Conservation (phyloP, 345 rosid species). For the Populus simonii region DNA sequence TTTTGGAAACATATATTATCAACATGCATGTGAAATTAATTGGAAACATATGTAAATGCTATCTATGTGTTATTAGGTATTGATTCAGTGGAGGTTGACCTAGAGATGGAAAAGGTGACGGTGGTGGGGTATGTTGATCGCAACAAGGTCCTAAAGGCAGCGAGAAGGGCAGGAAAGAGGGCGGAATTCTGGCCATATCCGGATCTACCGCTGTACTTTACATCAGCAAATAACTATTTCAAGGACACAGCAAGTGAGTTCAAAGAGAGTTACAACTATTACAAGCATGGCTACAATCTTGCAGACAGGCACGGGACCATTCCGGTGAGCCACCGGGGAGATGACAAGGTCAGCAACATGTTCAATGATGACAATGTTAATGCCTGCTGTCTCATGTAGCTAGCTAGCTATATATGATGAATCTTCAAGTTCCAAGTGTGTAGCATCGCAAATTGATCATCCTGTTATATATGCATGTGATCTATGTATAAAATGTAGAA, state of each 20-base stretch:
- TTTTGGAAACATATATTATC: too few species aligned
- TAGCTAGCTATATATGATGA: not conserved
- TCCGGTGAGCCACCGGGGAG: conserved; percentile 67
- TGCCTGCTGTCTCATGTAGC: conserved; percentile 78
- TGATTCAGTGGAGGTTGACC: conserved; percentile 75
- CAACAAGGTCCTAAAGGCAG: conserved; percentile 77
- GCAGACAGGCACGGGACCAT: conserved; percentile 65
- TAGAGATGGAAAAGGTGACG: conserved; percentile 68
- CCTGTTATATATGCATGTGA: too few species aligned
- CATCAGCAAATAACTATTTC: conserved; percentile 55
- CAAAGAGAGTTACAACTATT: conserved; percentile 82
- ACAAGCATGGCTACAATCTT: conserved; percentile 72
- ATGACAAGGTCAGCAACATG: conserved; percentile 87
- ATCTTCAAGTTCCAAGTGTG: not conserved
- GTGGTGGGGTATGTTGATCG: conserved; percentile 83
- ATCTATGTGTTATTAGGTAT: conserved; percentile 40
- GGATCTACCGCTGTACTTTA: conserved; percentile 77
- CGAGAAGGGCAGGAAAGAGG: conserved; percentile 83
- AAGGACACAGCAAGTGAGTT: conserved; percentile 74
- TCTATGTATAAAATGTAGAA: too few species aligned
- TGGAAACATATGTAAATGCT: too few species aligned
- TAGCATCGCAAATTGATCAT: too few species aligned
- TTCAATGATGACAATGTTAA: conserved; percentile 89
- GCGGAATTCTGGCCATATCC: conserved; percentile 98
- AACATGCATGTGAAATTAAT: too few species aligned